phyloP scores from a whole-genome alignment of 2,329 filamentous ascomycete species.

The Trichoderma koningiopsis region DNA sequence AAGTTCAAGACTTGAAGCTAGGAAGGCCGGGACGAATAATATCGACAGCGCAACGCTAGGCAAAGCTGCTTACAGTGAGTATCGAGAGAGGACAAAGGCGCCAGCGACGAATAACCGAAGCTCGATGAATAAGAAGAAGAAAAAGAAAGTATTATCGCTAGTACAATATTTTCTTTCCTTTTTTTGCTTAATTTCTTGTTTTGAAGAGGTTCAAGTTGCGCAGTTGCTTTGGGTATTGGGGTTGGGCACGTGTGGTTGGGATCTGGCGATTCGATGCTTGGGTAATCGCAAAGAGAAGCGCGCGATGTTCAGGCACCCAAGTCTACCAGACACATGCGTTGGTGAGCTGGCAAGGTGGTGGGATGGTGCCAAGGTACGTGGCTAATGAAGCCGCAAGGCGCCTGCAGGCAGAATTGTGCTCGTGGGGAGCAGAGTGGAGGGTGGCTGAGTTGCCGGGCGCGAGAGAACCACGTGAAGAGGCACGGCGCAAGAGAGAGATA shows the following conservation, averaged over 20 bases:
- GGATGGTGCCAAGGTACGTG: slow-evolving; percentile 51
- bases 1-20: slow-evolving; percentile 22
- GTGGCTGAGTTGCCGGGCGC: slow-evolving; percentile 39
- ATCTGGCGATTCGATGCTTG: slow-evolving; percentile 31
- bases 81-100: slow-evolving; percentile 24
- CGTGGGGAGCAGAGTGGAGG: slow-evolving; percentile 28
- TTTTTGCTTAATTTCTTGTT: background rate
- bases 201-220: slow-evolving; percentile 38
- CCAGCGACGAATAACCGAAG: slow-evolving; percentile 33
- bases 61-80: slow-evolving; percentile 19
- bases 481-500: background rate
- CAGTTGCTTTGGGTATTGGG: slow-evolving; percentile 43
- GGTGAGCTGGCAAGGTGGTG: slow-evolving; percentile 63
- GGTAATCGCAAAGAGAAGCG: slow-evolving; percentile 43
- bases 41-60: slow-evolving; percentile 23
- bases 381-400: slow-evolving; percentile 58
- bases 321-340: slow-evolving; percentile 61
- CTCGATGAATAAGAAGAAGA: background rate
- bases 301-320: slow-evolving; percentile 50
- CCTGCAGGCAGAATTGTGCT: slow-evolving; percentile 54
- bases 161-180: slow-evolving; percentile 28
- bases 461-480: slow-evolving; percentile 50
- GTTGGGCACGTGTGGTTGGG: slow-evolving; percentile 50
- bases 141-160: slow-evolving; percentile 29
- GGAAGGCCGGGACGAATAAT: slow-evolving; percentile 28